A percentile compares a stretch with the other conserved stretches of the same genome.
phyloP scores from a whole-genome alignment of 208 protist genomes.

The Angomonas ambiguus region DNA sequence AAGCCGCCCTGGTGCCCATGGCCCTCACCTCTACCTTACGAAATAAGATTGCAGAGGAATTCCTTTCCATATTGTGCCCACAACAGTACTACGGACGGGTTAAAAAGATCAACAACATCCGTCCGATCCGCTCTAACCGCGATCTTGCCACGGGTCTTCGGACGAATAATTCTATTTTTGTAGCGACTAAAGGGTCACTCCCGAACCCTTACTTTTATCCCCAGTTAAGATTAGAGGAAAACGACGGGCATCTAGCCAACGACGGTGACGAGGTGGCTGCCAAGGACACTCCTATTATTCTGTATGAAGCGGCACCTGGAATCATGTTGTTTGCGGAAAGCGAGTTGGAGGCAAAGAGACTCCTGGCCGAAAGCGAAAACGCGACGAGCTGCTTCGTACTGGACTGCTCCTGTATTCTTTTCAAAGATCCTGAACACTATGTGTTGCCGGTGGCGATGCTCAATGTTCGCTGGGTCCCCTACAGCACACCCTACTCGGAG shows the following conservation, averaged over 20 bases:
- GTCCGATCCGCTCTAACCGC: constrained; percentile 39
- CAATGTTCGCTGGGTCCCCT: constrained; percentile 72
- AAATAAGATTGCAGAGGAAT: constrained; percentile 59
- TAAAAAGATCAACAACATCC: constrained; percentile 62
- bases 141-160: constrained; percentile 34
- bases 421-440: constrained; percentile 54
- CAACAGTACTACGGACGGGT: constrained; percentile 88
- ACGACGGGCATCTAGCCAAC: constrained; percentile 24
- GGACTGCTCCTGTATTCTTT: constrained; percentile 62
- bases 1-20: constrained; percentile 16
- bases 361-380: constrained; percentile 34
- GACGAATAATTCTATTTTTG: constrained; percentile 63
- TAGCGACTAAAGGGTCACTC: constrained; percentile 72
- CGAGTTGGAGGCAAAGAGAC: constrained; percentile 52
- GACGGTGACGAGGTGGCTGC: constrained; percentile 18
- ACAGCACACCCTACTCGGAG: constrained; percentile 48
- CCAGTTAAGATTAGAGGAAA: constrained; percentile 56
- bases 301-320: constrained; percentile 78
- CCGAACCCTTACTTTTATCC: constrained; percentile 76
- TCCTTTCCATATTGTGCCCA: constrained; percentile 72
- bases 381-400: constrained; percentile 78
- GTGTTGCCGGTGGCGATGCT: constrained; percentile 67
- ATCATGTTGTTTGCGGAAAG: constrained; percentile 86
- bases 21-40: constrained; percentile 40
- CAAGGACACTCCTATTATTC: constrained; percentile 59